Evolutionary conservation across 768 basidiomycete species (phyloP), one percentile per base, ranked within the genome.

Genomic region (Mycena crocata): DNA sequence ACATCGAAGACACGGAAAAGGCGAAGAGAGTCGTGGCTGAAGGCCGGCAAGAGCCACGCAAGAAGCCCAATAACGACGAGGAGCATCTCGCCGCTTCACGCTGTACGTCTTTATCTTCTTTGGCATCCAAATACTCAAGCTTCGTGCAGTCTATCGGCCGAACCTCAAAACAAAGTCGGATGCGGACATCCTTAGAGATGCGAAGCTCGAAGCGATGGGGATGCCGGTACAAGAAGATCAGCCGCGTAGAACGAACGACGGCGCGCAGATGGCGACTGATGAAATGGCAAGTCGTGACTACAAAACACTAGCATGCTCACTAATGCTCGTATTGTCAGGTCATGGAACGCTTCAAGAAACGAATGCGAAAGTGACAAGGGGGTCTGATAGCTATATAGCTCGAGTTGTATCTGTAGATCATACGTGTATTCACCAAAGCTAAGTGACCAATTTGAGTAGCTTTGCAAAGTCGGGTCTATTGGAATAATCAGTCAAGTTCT

Each of bases 291-390:
- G 90, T 82, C 34, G 54, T 19, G n/a, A 2, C 14, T 19, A 48
- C 15, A 6, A 3, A 39, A 24, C 2, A 19, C 14, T n/a, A 14
- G 13, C 10, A 2, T 13, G 1, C 23, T 2, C 31, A 19, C 28
- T 55, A 32, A n/a, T 55, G 23, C 45, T 67, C 30, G 46, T 28
- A 32, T n/a, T n/a, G n/a, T 30, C 58, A 94, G 93, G 93, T 94
- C 58, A 93, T 96, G 93, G 95, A 97, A 78, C 89, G 97, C 34
- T 99, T 98, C 85, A 98, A 97, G 86, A 98, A 99, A 81, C 84
- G 96, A 63, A 94, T 95, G 93, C 88, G 92, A 42, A 92, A 91
- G 76, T 93, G 26, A 61, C 35, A 15, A 37, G 8, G 9, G 80
- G 35, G 14, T 34, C 26, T 12, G 35, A 28, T 55, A n/a, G 34